Conservation (phyloP, 768 basidiomycete genomes). For the Butyriboletus loyo region DNA sequence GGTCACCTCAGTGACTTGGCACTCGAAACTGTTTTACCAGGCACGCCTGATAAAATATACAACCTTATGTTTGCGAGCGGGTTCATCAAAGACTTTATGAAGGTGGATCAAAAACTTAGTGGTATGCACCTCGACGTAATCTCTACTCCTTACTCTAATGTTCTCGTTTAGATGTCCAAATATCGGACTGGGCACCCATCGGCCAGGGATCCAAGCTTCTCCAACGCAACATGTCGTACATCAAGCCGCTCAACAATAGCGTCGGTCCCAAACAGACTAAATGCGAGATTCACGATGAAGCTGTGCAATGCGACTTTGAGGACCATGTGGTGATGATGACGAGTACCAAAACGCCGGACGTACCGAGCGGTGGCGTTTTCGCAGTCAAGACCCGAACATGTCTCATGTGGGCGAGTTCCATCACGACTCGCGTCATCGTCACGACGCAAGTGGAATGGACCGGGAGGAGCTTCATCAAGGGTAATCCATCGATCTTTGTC, state of each 20-base stretch:
- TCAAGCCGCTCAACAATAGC: conserved; percentile 84
- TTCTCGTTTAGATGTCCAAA: conserved; percentile 73
- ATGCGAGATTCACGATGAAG: conserved; percentile 92
- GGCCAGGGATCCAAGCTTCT: conserved; percentile 63
- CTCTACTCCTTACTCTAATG: neutral
- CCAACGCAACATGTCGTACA: conserved; percentile 90
- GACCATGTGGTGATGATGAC: conserved; percentile 80
- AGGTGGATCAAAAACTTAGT: conserved; percentile 78
- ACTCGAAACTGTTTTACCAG: conserved; percentile 77
- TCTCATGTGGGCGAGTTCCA: conserved; percentile 86
- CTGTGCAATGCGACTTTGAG: conserved; percentile 75
- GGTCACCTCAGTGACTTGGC: conserved; percentile 71
- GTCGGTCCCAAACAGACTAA: conserved; percentile 95
- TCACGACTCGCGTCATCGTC: conserved; percentile 76
- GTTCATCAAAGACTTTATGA: conserved; percentile 93
- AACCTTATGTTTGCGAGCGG: conserved; percentile 95
- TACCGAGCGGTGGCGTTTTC: conserved; percentile 91
- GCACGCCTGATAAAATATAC: conserved; percentile 92
- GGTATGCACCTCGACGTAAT: conserved; percentile 48
- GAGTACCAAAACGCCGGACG: conserved; percentile 90
- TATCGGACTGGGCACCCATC: conserved; percentile 88
- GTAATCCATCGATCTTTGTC: conserved; percentile 35
- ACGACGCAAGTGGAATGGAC: conserved; percentile 96
- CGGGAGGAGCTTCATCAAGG: conserved; percentile 93
- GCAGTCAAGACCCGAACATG: conserved; percentile 93